These are phyloP conservation scores for Sugiyamaella xylanicola DNA, from an alignment of 1,139 yeast species.

Conservation along the genomic window DNA sequence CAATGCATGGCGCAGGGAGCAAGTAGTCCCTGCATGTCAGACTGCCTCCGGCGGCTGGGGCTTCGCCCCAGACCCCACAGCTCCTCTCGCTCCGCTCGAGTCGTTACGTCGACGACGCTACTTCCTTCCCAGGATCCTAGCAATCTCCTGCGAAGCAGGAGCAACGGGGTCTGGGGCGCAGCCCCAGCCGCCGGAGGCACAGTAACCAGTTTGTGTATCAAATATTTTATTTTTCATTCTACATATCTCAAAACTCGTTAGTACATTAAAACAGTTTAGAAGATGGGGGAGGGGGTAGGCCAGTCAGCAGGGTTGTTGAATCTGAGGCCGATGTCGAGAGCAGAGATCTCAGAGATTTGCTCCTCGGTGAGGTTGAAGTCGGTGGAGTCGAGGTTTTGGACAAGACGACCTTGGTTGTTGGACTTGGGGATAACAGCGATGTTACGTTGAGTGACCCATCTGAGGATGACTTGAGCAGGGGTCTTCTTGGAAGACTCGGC, in stretches of 20 bases:
- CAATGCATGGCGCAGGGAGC: no score
- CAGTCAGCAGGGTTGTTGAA: slow-evolving; percentile 87
- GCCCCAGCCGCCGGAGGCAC: slow-evolving; percentile 1
- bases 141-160: not conserved
- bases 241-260: slow-evolving; percentile 9
- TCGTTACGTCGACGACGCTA: no score
- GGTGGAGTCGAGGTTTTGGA: slow-evolving; percentile 57
- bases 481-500: slow-evolving; percentile 56
- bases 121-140: no score
- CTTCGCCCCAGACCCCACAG: not conserved
- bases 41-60: not conserved
- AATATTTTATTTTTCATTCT: slow-evolving; percentile 3
- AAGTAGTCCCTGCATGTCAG: no score
- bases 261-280: slow-evolving; percentile 32
- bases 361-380: slow-evolving; percentile 56
- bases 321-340: slow-evolving; percentile 68
- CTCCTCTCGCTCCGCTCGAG: no score
- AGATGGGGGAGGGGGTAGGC: slow-evolving; percentile 58
- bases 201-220: slow-evolving; percentile 1
- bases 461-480: slow-evolving; percentile 63
- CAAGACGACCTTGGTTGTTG: slow-evolving; percentile 56
- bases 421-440: slow-evolving; percentile 75
- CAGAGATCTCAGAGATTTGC: slow-evolving; percentile 48
- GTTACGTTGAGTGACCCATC: slow-evolving; percentile 73
- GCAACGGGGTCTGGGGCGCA: not conserved